A percentile compares a stretch with the other conserved stretches of the same genome.
phyloP scores from a whole-genome alignment of 108 stramenopile species.

The Cyclostephanos tholiformis region DNA sequence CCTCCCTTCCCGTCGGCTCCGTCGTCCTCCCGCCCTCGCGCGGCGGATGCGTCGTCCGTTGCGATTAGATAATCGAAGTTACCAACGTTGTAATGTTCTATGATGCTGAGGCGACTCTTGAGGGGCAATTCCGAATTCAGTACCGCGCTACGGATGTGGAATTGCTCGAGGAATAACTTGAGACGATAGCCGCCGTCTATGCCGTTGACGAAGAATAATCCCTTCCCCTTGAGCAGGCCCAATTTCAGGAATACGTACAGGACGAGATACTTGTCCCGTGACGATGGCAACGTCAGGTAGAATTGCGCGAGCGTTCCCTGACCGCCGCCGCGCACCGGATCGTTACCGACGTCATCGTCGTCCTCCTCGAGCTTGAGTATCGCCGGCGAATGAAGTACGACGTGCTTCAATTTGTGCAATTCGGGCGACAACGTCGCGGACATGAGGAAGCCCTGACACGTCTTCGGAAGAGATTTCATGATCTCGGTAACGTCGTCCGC shows the following conservation, averaged over 20 bases:
- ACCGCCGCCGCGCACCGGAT: constrained; percentile 12
- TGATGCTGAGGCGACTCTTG: constrained; percentile 91
- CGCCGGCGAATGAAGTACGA: constrained; percentile 94
- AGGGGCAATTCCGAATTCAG: constrained; percentile 96
- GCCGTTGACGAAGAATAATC: constrained; percentile 96
- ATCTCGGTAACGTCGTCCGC: constrained; percentile 89
- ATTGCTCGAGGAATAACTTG: constrained; percentile 97
- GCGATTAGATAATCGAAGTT: constrained; percentile 98
- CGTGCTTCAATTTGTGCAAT: constrained; percentile 88
- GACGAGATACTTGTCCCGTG: constrained; percentile 90
- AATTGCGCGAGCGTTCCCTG: constrained; percentile 89
- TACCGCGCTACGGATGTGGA: constrained; percentile 94
- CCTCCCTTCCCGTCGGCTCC: too few species aligned
- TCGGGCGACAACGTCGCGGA: constrained; percentile 95
- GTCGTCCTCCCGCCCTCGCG: constrained; percentile 40
- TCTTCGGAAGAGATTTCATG: constrained; percentile 86
- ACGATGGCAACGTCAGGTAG: constrained; percentile 68
- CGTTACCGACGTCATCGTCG: not conserved
- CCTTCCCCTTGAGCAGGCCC: constrained; percentile 94
- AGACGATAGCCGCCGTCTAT: constrained; percentile 92
- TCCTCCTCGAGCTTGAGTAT: constrained; percentile 94
- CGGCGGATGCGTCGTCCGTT: constrained; percentile 89
- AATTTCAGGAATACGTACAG: constrained; percentile 93
- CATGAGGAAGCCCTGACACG: constrained; percentile 97
- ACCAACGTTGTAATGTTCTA: constrained; percentile 98